phyloP scores from a whole-genome alignment of 2,329 filamentous ascomycete species.

The Ophiostoma ulmi region DNA sequence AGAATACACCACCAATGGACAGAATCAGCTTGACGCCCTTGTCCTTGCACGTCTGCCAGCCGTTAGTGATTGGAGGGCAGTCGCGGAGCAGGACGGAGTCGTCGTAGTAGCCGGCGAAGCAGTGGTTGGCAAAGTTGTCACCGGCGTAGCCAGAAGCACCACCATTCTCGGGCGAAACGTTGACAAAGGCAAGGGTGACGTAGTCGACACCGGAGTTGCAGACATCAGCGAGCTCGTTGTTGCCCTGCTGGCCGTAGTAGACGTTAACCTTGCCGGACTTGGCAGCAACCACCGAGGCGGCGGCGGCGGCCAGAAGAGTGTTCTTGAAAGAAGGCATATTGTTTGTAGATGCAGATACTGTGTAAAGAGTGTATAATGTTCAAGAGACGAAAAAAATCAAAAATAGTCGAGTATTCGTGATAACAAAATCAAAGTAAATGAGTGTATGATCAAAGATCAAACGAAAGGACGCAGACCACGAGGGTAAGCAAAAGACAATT shows the following conservation, averaged over 20 bases:
- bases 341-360: background rate
- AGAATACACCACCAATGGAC: slow-evolving; percentile 54
- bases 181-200: slow-evolving; percentile 40
- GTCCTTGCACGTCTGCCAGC: slow-evolving; percentile 47
- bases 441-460: slow-evolving; percentile 26
- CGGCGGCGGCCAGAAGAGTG: slow-evolving; percentile 31
- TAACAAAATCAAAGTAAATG: slow-evolving; percentile 8
- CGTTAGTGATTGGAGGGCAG: slow-evolving; percentile 35
- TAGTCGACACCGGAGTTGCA: slow-evolving; percentile 39
- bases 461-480: slow-evolving; percentile 29
- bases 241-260: slow-evolving; percentile 35
- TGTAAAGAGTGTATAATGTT: background rate
- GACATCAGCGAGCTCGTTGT: slow-evolving; percentile 29
- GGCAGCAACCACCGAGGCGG: slow-evolving; percentile 29
- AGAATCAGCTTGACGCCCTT: slow-evolving; percentile 59
- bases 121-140: slow-evolving; percentile 39
- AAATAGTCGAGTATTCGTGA: slow-evolving; percentile 1
- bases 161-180: slow-evolving; percentile 38
- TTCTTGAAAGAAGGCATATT: slow-evolving; percentile 28
- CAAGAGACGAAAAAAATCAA: background rate
- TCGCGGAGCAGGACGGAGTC: slow-evolving; percentile 34
- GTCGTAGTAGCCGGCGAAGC: slow-evolving; percentile 33
- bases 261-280: slow-evolving; percentile 31
- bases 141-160: slow-evolving; percentile 34
- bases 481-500: slow-evolving; percentile 26